Evolutionary conservation across 78 protist species (phyloP).

Genomic region (Dictyostelium firmibasis): DNA sequence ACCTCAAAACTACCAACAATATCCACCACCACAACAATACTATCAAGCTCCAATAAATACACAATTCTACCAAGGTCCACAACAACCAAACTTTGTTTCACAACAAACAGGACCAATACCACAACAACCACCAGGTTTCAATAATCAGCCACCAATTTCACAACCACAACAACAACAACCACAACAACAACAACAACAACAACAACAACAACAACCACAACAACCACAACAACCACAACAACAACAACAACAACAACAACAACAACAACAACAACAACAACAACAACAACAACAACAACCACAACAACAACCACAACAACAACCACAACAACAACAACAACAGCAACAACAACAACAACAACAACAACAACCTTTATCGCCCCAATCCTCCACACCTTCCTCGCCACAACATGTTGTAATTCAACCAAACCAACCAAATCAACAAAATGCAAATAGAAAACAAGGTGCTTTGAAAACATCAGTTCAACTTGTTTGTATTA

Average conservation of each 20-base stretch:
- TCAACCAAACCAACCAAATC: neutral
- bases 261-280: neutral
- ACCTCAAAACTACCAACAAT: neutral
- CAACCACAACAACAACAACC: neutral
- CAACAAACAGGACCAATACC: slow-evolving; percentile 16
- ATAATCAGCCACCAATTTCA: neutral
- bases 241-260: slow-evolving; percentile 6
- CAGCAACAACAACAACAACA: neutral
- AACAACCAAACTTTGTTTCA: neutral
- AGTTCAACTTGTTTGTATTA: neutral
- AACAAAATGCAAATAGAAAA: slow-evolving; percentile 15
- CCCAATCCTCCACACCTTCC: neutral
- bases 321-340: slow-evolving; percentile 1
- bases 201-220: neutral
- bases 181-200: neutral
- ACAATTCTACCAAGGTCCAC: slow-evolving; percentile 2
- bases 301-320: neutral
- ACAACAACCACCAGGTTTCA: slow-evolving; percentile 10
- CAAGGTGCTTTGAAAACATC: neutral
- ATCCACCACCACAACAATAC: neutral
- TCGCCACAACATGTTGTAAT: neutral
- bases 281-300: neutral
- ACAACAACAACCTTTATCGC: neutral
- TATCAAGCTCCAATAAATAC: neutral
- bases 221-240: neutral